Base-by-base conservation (phyloP, 1,139 yeast genomes). In the Meyerozyma athensensis region DNA sequence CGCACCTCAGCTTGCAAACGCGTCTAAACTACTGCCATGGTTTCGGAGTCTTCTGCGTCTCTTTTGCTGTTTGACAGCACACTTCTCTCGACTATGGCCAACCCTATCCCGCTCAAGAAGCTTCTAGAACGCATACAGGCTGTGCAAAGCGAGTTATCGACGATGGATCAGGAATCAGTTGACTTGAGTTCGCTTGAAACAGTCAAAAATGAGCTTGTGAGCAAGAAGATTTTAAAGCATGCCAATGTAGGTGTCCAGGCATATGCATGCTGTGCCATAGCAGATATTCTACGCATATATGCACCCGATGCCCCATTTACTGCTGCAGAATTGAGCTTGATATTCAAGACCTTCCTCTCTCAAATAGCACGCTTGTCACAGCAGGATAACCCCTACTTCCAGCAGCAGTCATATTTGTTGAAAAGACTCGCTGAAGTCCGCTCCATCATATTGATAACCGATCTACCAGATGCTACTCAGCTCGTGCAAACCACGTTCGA, bases 241-340 rank as follows among this genome's bases (percentile, higher is more conserved):
- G 65, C 77, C 37, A 87, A 86, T 50, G 47, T 59, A 3, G 95
- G 95, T 3, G 80, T 89, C 3, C 84, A 81, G 47, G 80, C 90
- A 0, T 77, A 71, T 43, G 74, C 75, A 2, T 81, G 94, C 13
- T 83, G 95, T 52, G 80, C 94, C 44, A 49, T 89, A 8, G 73
- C 90, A 3, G 96, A 89, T 55, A 66, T 90, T 10, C 60, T 90
- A 32, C 70, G 96, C 42, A 60, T 89, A 8, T 82, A 72, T 54
- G 97, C 96, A 0, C 97, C 97, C 0, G 86, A 89, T 58, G 96
- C 97, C 4, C 97, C 97, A 5, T 89, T 74, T 58, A 78, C 86
- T 2, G 79, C 79, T 24, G 48, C 63, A 1, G 82, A 84, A 45
- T 62, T 89, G 22, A 65, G 79, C 1, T 78, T 71, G 20, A 68